These are phyloP conservation scores for Clavariopsis aquatica DNA, from an alignment of 495 filamentous ascomycete genomes.

Conservation along the genomic window DNA sequence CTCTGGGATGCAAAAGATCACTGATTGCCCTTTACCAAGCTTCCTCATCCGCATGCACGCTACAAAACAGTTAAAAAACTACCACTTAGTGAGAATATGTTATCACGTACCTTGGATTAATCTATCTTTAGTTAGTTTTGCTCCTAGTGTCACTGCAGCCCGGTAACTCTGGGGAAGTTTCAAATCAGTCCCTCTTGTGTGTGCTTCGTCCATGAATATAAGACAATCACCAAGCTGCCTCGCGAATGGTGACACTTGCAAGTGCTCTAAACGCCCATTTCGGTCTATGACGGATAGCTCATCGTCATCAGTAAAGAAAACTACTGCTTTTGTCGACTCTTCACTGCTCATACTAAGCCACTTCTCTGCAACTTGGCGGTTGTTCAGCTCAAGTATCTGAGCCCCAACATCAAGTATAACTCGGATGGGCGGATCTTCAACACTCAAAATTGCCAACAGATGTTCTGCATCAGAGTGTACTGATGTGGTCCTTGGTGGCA, in stretches of 20 bases:
- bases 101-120: slow-evolving; percentile 65
- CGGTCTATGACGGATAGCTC: slow-evolving; percentile 52
- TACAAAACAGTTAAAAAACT: slow-evolving; percentile 31
- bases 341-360: slow-evolving; percentile 49
- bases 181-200: slow-evolving; percentile 75
- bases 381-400: slow-evolving; percentile 66
- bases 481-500: not conserved
- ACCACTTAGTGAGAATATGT: not conserved
- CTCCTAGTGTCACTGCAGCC: slow-evolving; percentile 70
- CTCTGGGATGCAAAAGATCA: slow-evolving; percentile 49
- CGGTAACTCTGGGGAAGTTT: slow-evolving; percentile 60
- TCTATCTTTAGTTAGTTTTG: slow-evolving; percentile 68
- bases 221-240: slow-evolving; percentile 63
- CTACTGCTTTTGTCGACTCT: slow-evolving; percentile 43
- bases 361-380: slow-evolving; percentile 53
- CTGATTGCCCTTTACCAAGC: slow-evolving; percentile 42
- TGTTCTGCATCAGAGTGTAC: slow-evolving; percentile 38
- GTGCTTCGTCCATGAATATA: slow-evolving; percentile 73
- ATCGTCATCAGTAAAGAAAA: slow-evolving; percentile 54
- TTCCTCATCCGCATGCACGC: slow-evolving; percentile 53
- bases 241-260: slow-evolving; percentile 62
- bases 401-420: slow-evolving; percentile 77
- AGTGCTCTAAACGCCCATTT: slow-evolving; percentile 49
- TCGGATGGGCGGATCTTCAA: slow-evolving; percentile 43
- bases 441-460: slow-evolving; percentile 51